Evolutionary conservation across 1,139 yeast species (phyloP), one percentile per base, ranked within the genome.

Genomic region (Zygosaccharomyces sapae): DNA sequence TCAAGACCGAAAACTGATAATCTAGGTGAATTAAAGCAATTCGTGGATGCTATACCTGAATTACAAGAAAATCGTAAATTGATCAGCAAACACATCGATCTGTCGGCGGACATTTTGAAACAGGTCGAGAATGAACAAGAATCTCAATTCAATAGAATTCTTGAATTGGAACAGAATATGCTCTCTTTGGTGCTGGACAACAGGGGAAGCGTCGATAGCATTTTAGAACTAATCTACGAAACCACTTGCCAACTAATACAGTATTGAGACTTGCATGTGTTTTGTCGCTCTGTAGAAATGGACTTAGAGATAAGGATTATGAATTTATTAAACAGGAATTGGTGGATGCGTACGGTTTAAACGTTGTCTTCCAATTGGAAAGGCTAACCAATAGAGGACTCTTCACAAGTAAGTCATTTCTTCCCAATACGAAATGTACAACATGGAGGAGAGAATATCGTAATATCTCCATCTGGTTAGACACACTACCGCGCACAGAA

Each of bases 61-160:
- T 68, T 90, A 42, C 90, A 89, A 46, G 67, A 75, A 12, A 75
- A 80, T 44, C 96, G 89, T 61, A 81, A 77, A 38, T 70, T 79
- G 52, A 75, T 92, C 29, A 79, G 86, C 49, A 78, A 80, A 51
- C 96, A 88, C 62, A 89, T 97, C 0, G 70, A 71, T 3, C 69
- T 92, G 22, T 86, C 95, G 3, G 95, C 89, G 57, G 73, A 72
- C 20, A 73, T 88, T 1, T 70, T 90, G 62, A 66, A 70, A 10
- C 69, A 70, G 33, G 81, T 87, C 7, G 76, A 75, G 34, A 71
- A 67, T 30, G 68, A 61, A 13, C 66, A 63, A 7, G 52, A 53
- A 9, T 62, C 63, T 8, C 58, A 72, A 33, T 81, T 81, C 62
- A 81, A 81, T 55, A 70, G 72, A 24, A 73, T 77, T 50, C 68